Evolutionary conservation across 306 rosid species (phyloP), one percentile per base, ranked within the genome.

Genomic region (Vigna unguiculata): DNA sequence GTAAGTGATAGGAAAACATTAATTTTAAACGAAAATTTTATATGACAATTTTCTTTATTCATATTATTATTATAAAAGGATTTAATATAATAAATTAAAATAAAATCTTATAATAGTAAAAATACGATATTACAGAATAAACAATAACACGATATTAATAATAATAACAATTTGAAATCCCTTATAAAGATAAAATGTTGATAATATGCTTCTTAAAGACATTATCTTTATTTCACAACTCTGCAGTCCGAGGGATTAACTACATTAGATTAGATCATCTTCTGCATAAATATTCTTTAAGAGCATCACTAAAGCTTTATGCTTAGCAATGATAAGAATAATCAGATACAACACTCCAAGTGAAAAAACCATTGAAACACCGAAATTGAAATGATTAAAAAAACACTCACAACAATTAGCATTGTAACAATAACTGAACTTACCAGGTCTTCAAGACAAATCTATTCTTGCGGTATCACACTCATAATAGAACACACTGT

Each of bases 401-500:
- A 19, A 14, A 16, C 0, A 24, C 4, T 11, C 40, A 59, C 9
- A 25, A 59, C 15, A 30, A 28, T 60, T 15, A 13, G 9, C 9
- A 24, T 24, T 28, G 28, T 6, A 57, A 57, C 9, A 9, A 11
- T 81, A 8, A 53, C 9, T 28, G 49, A 38, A 63, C 17, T 9
- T 17, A 62, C 16, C 12, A 36, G 11, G 15, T 7, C 25, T 36
- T 62, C 4, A 0, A 5, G 43, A 5, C 9, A 2, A 38, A 2
- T 41, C 14, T 73, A 38, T 0, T 24, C 41, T 2, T 66, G 25
- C 10, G 30, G 63, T 9, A 58, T 2, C 6, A 75, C 68, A 48
- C 71, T 82, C 53, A 84, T 40, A 49, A 85, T 71, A 78, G 81
- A 81, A 74, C 78, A 81, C n/a, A 74, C 63, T n/a, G 88, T 9